A percentile compares a stretch with the other conserved stretches of the same genome.
Evolutionary conservation across 2,329 filamentous ascomycete species (phyloP).

Genomic region (Ophiostoma triangulosporum): DNA sequence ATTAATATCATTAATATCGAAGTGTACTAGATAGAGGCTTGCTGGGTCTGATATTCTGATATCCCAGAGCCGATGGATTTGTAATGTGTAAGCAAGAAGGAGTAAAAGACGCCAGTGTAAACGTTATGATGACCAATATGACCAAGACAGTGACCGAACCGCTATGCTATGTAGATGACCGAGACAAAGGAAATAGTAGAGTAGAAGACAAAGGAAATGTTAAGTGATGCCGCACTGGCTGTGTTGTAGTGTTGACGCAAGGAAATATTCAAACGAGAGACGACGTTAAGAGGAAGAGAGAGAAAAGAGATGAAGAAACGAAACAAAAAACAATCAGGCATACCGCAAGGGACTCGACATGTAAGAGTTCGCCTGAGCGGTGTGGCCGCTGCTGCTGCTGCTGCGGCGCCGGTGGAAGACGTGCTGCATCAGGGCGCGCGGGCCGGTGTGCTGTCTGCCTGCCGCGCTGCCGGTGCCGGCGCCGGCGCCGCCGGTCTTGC

Average conservation of each 20-base stretch:
- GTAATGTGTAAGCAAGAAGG: neutral
- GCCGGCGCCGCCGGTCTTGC: conserved; percentile 27
- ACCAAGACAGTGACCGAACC: neutral
- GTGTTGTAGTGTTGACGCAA: neutral
- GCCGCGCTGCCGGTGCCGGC: conserved; percentile 22
- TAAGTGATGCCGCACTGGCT: neutral
- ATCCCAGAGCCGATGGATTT: neutral
- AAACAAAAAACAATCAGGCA: conserved; percentile 8
- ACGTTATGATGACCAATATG: neutral
- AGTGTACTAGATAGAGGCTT: neutral
- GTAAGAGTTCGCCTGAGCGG: conserved; percentile 1
- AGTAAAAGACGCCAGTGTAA: neutral
- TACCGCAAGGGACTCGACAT: conserved; percentile 15
- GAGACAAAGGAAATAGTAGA: neutral
- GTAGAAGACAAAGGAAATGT: neutral
- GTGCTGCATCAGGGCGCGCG: conserved; percentile 23
- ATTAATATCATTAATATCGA: neutral
- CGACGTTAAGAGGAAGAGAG: neutral
- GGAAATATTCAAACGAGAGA: neutral
- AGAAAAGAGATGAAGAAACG: neutral
- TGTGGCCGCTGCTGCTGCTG: conserved; percentile 16
- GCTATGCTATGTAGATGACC: neutral
- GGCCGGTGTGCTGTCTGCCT: conserved; percentile 23
- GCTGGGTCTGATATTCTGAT: neutral
- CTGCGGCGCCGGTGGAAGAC: conserved; percentile 20